These are phyloP conservation scores for Ciborinia camelliae DNA, from an alignment of 2,329 filamentous ascomycete species.

Conservation along the genomic window DNA sequence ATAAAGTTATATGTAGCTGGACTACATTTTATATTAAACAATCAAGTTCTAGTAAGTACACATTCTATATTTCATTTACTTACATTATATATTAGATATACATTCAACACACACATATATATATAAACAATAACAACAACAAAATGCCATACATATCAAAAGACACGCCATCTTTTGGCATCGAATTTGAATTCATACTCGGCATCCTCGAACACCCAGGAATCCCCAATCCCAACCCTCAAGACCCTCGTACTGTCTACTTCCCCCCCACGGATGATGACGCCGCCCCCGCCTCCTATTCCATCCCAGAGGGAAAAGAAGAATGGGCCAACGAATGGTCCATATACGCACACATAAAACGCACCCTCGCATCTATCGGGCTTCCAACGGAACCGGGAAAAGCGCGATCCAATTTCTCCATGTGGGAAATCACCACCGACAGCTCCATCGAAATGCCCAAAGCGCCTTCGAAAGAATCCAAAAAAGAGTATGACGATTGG, in stretches of 20 bases:
- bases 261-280: neutral
- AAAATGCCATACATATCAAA: neutral
- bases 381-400: neutral
- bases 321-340: conserved; percentile 1
- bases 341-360: conserved; percentile 10
- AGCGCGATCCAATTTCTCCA: neutral
- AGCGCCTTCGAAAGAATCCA: neutral
- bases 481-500: neutral
- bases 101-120: neutral
- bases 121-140: neutral
- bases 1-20: neutral
- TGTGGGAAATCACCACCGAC: conserved; percentile 22
- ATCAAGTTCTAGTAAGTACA: conserved; percentile 1
- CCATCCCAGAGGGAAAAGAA: neutral
- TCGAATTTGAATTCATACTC: conserved; percentile 31
- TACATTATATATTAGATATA: neutral
- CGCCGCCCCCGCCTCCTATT: neutral
- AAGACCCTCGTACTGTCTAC: neutral
- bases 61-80: neutral
- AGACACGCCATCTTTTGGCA: conserved; percentile 27
- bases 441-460: neutral
- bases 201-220: conserved; percentile 1
- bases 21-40: neutral
- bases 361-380: conserved; percentile 4
- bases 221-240: neutral